Base-by-base conservation (phyloP, 176 grass and related monocot genomes). In the Triticum monococcum region DNA sequence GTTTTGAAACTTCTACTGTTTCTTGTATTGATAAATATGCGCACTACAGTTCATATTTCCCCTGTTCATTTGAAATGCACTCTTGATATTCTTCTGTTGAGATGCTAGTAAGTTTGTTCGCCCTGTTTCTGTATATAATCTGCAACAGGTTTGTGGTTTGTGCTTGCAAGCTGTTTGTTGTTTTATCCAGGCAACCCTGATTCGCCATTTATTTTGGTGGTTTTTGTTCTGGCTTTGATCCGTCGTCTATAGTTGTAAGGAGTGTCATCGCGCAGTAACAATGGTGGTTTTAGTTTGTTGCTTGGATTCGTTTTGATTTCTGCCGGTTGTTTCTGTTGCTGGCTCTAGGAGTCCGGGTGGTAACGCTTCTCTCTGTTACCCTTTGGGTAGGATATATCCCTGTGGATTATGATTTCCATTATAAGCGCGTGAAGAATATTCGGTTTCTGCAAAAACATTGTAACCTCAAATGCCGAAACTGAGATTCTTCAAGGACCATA, bases 1-100 rank as follows among this genome's bases (percentile, higher is more conserved):
- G 28, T 84, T 25, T 75, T 80, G 11, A 66, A 75, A 45, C 48
- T 80, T 91, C 22, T 67, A 11, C 36, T 7, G 20, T 73, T 75
- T 46, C 25, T 25, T 84, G 18, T 79, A 65, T 82, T 83, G 23
- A 74, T 64, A 54, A 64, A 56, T 28, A 24, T 38, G 24, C n/a
- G 26, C 78, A 11, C 41, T 16, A 54, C 30, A 50, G 8, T 80
- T 77, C 13, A 33, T 88, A 8, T 61, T 83, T 56, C 26, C 12
- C 22, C 14, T 57, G 26, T 87, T 64, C n/a, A 64, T 87, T 30
- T 46, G 31, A 74, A 64, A 31, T 83, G 71, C 79, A 64, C 72
- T 76, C 72, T 71, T 17, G 25, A 24, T 54, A 26, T 72, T 86
- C 20, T 40, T 86, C 38, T 76, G 10, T 73, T 85, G 43, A 26